Evolutionary conservation across 192 early-diverging fungal genomes (phyloP).

Genomic region (Paraglomus brasilianum): DNA sequence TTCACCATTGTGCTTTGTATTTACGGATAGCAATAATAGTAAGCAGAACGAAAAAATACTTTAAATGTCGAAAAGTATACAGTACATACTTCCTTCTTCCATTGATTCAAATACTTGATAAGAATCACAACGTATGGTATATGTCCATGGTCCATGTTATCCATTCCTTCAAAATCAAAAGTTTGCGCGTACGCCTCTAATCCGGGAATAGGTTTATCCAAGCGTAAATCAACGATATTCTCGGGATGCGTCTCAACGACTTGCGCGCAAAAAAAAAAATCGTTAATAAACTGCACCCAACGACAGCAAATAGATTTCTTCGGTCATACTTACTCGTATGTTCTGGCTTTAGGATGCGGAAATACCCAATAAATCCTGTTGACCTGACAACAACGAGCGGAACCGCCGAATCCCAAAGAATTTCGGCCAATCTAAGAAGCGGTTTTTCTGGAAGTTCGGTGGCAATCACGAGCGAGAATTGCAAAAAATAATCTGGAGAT

Average conservation of each 20-base stretch:
- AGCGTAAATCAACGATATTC: slow-evolving; percentile 71
- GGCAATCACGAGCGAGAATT: slow-evolving; percentile 79
- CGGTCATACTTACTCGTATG: slow-evolving; percentile 67
- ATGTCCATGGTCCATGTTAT: slow-evolving; percentile 71
- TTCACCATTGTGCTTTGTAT: slow-evolving; percentile 52
- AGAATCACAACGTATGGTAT: slow-evolving; percentile 86
- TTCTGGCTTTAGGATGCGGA: slow-evolving; percentile 71
- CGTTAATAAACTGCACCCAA: slow-evolving; percentile 9
- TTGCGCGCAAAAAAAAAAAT: slow-evolving; percentile 35
- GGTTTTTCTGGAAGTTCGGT: slow-evolving; percentile 56
- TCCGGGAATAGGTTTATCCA: slow-evolving; percentile 79
- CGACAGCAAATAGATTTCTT: slow-evolving; percentile 8
- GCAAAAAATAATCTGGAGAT: slow-evolving; percentile 57
- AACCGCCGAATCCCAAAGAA: slow-evolving; percentile 62
- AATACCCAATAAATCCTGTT: slow-evolving; percentile 76
- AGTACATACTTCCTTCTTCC: slow-evolving; percentile 60
- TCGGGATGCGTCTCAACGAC: slow-evolving; percentile 92
- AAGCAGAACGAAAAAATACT: not conserved
- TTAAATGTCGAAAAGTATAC: not conserved
- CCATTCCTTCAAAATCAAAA: slow-evolving; percentile 67
- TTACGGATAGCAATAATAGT: not conserved
- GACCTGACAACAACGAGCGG: slow-evolving; percentile 68
- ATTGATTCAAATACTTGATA: slow-evolving; percentile 70
- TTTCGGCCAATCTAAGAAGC: slow-evolving; percentile 54
- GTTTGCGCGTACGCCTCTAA: slow-evolving; percentile 58